Conservation (phyloP, 2,329 filamentous ascomycete genomes). For the Tolypocladium endophyticum region DNA sequence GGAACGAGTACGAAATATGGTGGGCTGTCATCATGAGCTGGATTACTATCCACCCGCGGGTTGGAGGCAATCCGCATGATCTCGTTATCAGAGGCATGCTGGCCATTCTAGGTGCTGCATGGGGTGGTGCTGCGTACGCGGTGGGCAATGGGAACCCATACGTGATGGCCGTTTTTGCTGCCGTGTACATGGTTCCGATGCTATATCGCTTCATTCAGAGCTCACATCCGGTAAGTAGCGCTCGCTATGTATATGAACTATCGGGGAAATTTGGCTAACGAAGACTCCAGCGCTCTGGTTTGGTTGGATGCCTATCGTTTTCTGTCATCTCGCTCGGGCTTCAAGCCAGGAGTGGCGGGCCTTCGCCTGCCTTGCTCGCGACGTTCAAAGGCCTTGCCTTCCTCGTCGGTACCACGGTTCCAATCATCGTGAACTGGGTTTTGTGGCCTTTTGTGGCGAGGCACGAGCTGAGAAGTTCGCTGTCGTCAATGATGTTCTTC, state of each 20-base stretch:
- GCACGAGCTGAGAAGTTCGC: constrained; percentile 44
- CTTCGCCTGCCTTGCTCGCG: constrained; percentile 28
- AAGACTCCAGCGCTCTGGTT: constrained; percentile 34
- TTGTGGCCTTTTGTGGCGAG: constrained; percentile 52
- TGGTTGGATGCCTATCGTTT: constrained; percentile 48
- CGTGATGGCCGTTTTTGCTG: constrained; percentile 43
- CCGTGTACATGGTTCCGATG: constrained; percentile 50
- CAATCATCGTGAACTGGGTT: constrained; percentile 46
- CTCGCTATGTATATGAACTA: too few species aligned
- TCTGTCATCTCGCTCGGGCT: constrained; percentile 40
- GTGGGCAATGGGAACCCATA: constrained; percentile 42
- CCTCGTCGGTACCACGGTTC: constrained; percentile 40
- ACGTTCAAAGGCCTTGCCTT: constrained; percentile 39
- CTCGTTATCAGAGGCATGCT: constrained; percentile 39
- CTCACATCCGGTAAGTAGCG: constrained; percentile 33
- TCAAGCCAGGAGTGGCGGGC: constrained; percentile 16
- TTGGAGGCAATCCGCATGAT: constrained; percentile 48
- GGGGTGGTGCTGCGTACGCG: constrained; percentile 41
- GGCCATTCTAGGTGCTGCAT: constrained; percentile 40
- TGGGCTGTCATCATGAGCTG: constrained; percentile 48
- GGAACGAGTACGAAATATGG: constrained; percentile 45
- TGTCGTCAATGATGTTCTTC: constrained; percentile 47
- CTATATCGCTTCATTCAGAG: constrained; percentile 45
- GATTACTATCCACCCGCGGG: constrained; percentile 38
- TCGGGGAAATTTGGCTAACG: neutral